These are phyloP conservation scores for Xylariaceae sp. DNA, from an alignment of 2,329 filamentous ascomycete species.

Conservation along the genomic window DNA sequence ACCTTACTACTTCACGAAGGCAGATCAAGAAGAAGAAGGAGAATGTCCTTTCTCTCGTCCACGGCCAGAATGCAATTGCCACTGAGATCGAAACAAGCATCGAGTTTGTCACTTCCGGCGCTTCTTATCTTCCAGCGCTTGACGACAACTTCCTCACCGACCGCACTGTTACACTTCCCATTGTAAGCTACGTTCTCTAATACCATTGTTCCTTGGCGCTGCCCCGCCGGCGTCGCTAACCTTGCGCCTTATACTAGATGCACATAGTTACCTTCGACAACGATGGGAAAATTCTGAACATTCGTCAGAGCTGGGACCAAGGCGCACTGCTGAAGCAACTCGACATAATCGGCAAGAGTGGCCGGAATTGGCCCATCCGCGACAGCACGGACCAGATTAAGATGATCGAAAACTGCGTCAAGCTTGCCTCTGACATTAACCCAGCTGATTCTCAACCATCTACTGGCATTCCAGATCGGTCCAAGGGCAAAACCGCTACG, in stretches of 20 bases:
- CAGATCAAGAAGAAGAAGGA: slow-evolving; percentile 81
- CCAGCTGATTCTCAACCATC: slow-evolving; percentile 33
- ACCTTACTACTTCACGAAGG: slow-evolving; percentile 66
- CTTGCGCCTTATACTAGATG: slow-evolving; percentile 48
- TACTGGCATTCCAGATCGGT: slow-evolving; percentile 40
- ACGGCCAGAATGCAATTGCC: slow-evolving; percentile 65
- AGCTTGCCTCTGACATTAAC: slow-evolving; percentile 40
- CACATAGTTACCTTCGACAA: slow-evolving; percentile 84
- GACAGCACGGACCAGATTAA: slow-evolving; percentile 80
- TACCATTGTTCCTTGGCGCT: background rate
- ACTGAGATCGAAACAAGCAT: slow-evolving; percentile 78
- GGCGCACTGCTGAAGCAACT: slow-evolving; percentile 87
- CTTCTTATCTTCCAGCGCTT: slow-evolving; percentile 78
- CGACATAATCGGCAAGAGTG: slow-evolving; percentile 85
- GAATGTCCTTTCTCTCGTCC: slow-evolving; percentile 68
- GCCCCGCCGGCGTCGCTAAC: slow-evolving; percentile 7
- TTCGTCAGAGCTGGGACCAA: slow-evolving; percentile 94
- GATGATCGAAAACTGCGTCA: slow-evolving; percentile 63
- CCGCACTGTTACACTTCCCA: slow-evolving; percentile 69
- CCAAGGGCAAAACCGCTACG: slow-evolving; percentile 50
- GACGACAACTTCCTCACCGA: slow-evolving; percentile 94
- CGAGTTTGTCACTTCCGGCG: slow-evolving; percentile 77
- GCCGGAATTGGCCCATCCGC: slow-evolving; percentile 91
- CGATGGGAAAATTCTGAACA: slow-evolving; percentile 74
- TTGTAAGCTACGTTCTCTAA: slow-evolving; percentile 55